A percentile compares a stretch with the other conserved stretches of the same genome.
These are phyloP conservation scores for Syncephalastrum racemosum DNA, from an alignment of 371 early-diverging fungal genomes.

Conservation along the genomic window DNA sequence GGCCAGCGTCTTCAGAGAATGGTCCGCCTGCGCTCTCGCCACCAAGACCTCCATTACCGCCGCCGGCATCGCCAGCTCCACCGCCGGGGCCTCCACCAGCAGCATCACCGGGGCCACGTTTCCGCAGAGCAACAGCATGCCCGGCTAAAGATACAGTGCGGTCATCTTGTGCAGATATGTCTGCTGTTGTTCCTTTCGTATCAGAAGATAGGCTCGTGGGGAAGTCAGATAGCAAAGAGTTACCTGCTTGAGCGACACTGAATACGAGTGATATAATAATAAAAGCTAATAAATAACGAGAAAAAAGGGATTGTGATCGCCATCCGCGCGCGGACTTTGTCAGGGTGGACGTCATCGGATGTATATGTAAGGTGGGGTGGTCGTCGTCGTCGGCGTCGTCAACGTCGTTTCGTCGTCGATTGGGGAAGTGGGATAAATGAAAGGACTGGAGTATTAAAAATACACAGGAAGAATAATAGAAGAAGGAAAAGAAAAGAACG, in stretches of 20 bases:
- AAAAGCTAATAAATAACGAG: not conserved
- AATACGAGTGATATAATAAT: not conserved
- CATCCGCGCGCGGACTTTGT: too few species aligned
- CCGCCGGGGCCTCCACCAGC: conserved; percentile 1
- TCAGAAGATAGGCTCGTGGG: too few species aligned
- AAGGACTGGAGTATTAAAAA: too few species aligned
- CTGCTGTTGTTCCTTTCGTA: not conserved
- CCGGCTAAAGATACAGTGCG: not conserved
- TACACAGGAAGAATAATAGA: not conserved
- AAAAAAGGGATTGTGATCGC: not conserved
- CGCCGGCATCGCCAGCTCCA: not conserved
- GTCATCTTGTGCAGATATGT: not conserved
- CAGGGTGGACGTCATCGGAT: too few species aligned
- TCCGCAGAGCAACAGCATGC: too few species aligned
- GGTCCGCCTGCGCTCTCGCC: not conserved
- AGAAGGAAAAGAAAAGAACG: conserved; percentile 3
- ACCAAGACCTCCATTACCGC: not conserved
- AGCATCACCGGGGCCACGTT: not conserved
- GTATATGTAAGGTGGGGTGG: too few species aligned
- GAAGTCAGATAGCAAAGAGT: too few species aligned
- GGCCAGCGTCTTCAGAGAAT: not conserved
- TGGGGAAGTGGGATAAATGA: too few species aligned
- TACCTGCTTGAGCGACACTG: not conserved
- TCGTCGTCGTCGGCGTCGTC: conserved; percentile 1
- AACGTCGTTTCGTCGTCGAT: too few species aligned